Conservation (phyloP, 305 asterid genomes). For the Rubia peregrina region DNA sequence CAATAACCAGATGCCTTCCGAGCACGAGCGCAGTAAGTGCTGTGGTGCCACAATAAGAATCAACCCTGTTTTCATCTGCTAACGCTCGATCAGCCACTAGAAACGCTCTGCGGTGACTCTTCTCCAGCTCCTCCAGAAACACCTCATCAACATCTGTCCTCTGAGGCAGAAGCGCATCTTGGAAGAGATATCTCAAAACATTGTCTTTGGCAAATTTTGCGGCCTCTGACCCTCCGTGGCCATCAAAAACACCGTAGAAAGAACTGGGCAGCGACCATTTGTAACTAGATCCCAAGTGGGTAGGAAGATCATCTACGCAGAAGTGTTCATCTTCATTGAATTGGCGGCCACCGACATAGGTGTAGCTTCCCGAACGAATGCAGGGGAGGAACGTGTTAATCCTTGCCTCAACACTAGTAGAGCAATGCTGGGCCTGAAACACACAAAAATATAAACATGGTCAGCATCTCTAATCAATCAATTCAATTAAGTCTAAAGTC, state of each 20-base stretch:
- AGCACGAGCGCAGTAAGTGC: slow-evolving; percentile 73
- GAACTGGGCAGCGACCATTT: slow-evolving; percentile 64
- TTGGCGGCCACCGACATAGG: slow-evolving; percentile 73
- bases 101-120: slow-evolving; percentile 49
- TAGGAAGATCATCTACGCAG: slow-evolving; percentile 59
- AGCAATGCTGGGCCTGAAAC: slow-evolving; percentile 33
- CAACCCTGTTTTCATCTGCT: slow-evolving; percentile 52
- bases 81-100: slow-evolving; percentile 64
- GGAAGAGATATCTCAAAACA: slow-evolving; percentile 50
- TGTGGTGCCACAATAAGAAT: slow-evolving; percentile 78
- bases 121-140: slow-evolving; percentile 52
- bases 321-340: slow-evolving; percentile 80
- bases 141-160: slow-evolving; percentile 44
- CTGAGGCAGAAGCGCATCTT: slow-evolving; percentile 51
- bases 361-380: slow-evolving; percentile 75
- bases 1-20: slow-evolving; percentile 64
- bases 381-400: slow-evolving; percentile 35
- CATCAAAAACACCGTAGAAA: slow-evolving; percentile 86
- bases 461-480: background rate
- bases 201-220: slow-evolving; percentile 65
- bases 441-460: slow-evolving; percentile 3
- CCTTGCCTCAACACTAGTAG: slow-evolving; percentile 38
- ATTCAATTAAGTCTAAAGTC: background rate
- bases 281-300: slow-evolving; percentile 48
- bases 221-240: slow-evolving; percentile 91